Evolutionary conservation across 2,329 filamentous ascomycete genomes (phyloP).

Genomic region (Uncinocarpus reesii): DNA sequence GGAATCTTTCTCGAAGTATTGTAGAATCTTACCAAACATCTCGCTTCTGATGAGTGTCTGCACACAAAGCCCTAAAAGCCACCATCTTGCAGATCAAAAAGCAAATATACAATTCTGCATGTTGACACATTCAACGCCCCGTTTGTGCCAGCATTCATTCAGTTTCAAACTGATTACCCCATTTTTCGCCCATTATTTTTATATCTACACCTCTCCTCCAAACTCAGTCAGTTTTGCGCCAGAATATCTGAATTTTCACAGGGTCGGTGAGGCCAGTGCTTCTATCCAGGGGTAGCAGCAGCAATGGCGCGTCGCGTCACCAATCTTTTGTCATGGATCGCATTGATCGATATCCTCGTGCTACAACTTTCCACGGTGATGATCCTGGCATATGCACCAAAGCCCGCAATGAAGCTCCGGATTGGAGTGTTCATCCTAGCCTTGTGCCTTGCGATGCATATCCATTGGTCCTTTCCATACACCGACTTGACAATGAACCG

Average conservation of each 20-base stretch:
- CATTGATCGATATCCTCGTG: background rate
- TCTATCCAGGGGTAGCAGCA: too few relatives aligned
- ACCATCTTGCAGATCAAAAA: background rate
- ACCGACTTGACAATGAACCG: background rate
- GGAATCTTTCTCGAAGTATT: background rate
- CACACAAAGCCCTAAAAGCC: background rate
- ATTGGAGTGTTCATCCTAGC: background rate
- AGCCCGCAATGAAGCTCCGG: background rate
- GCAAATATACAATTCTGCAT: background rate
- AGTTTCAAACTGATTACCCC: too few relatives aligned
- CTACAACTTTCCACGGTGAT: background rate
- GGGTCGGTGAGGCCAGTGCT: too few relatives aligned
- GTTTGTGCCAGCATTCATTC: too few relatives aligned
- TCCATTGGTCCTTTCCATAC: background rate
- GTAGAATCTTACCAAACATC: background rate
- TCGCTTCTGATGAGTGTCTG: background rate
- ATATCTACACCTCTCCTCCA: too few relatives aligned
- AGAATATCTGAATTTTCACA: too few relatives aligned
- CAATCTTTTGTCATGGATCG: background rate
- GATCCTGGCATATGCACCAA: background rate
- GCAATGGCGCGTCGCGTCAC: background rate
- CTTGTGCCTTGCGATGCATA: background rate
- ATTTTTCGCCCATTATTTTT: too few relatives aligned
- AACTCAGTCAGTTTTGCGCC: too few relatives aligned
- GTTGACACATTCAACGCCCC: too few relatives aligned